Evolutionary conservation across 768 basidiomycete genomes (phyloP).

Genomic region (Mycena indigotica): DNA sequence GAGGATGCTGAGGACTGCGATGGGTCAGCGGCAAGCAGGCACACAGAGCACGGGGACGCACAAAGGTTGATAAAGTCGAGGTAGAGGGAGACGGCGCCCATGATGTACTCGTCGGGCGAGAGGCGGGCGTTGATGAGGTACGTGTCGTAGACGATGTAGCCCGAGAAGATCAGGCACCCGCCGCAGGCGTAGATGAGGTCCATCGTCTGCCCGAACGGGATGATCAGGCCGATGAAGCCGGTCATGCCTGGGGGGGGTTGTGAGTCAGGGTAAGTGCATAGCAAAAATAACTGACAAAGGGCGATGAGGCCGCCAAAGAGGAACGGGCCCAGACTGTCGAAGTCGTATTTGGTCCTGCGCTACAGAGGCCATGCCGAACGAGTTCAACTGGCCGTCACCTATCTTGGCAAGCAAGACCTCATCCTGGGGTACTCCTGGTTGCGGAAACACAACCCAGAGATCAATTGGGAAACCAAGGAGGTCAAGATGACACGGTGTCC

Average conservation of each 20-base stretch:
- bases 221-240: constrained; percentile 79
- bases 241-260: constrained; percentile 60
- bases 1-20: constrained; percentile 78
- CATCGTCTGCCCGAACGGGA: constrained; percentile 82
- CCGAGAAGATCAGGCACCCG: constrained; percentile 83
- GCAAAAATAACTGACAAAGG: no score
- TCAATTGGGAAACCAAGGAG: no score
- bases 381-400: no score
- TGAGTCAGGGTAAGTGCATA: background rate
- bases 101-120: constrained; percentile 91
- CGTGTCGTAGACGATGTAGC: constrained; percentile 90
- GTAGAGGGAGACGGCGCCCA: constrained; percentile 91
- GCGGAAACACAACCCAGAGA: no score
- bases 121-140: constrained; percentile 85
- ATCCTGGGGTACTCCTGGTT: no score
- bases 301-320: constrained; percentile 85
- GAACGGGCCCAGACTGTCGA: constrained; percentile 89
- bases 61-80: constrained; percentile 92
- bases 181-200: constrained; percentile 81
- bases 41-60: constrained; percentile 46
- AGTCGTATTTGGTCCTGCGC: no score
- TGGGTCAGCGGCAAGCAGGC: background rate
- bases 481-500: no score
- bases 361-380: no score
- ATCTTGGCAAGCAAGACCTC: no score